phyloP scores from a whole-genome alignment of 2,329 filamentous ascomycete species.

The Colletotrichum tabaci region DNA sequence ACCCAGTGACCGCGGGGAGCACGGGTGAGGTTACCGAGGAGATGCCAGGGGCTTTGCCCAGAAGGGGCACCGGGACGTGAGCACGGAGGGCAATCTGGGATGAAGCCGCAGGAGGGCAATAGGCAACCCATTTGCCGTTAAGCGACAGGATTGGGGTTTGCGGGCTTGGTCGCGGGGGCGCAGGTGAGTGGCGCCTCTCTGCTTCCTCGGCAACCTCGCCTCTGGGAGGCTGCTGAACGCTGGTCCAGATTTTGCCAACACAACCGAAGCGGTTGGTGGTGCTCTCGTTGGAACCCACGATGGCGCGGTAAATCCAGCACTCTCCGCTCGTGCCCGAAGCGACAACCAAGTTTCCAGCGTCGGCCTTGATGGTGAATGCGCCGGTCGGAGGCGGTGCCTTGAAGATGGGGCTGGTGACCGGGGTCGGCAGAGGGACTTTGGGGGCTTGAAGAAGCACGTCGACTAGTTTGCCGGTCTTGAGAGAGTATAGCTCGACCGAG shows the following conservation, averaged over 20 bases:
- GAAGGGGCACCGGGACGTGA: slow-evolving; percentile 69
- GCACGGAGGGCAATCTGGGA: slow-evolving; percentile 80
- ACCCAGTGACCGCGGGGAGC: slow-evolving; percentile 75
- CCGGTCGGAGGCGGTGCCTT: slow-evolving; percentile 79
- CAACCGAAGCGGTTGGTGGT: slow-evolving; percentile 70
- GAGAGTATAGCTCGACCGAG: slow-evolving; percentile 88
- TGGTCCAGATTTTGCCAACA: slow-evolving; percentile 93
- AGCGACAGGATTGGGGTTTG: slow-evolving; percentile 79
- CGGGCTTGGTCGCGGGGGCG: slow-evolving; percentile 58
- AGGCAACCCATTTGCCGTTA: slow-evolving; percentile 82
- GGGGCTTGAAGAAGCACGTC: slow-evolving; percentile 82
- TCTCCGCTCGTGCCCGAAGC: slow-evolving; percentile 89
- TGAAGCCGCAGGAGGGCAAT: slow-evolving; percentile 80
- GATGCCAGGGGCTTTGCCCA: slow-evolving; percentile 70
- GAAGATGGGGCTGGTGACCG: slow-evolving; percentile 75
- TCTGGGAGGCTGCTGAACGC: slow-evolving; percentile 75
- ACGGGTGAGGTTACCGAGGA: slow-evolving; percentile 77
- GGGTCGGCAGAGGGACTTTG: slow-evolving; percentile 70
- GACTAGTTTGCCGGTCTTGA: slow-evolving; percentile 80
- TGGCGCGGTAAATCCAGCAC: slow-evolving; percentile 81
- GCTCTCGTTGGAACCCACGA: slow-evolving; percentile 58
- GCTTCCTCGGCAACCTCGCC: slow-evolving; percentile 64
- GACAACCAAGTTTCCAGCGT: slow-evolving; percentile 79
- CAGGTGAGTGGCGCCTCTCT: slow-evolving; percentile 55
- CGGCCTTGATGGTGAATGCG: slow-evolving; percentile 80